A percentile compares a stretch with the other conserved stretches of the same genome.
Conservation (phyloP, 2,329 filamentous ascomycete genomes). For the Basipetospora chlamydospora region DNA sequence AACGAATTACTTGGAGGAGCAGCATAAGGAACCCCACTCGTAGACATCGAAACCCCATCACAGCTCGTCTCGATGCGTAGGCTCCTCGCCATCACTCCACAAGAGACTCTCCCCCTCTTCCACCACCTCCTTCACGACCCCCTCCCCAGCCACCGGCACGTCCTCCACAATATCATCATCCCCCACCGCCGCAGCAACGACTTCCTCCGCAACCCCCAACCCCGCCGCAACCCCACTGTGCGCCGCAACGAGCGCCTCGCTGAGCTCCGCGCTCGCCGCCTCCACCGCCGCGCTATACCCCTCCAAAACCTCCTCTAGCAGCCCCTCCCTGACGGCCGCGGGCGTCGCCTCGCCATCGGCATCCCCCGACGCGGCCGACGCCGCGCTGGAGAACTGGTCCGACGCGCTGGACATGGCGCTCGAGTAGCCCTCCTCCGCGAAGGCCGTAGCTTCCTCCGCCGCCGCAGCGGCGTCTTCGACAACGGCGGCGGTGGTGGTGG, state of each 20-base stretch:
- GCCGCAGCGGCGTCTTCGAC: conserved; percentile 8
- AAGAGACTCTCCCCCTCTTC: not conserved
- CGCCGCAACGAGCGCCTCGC: conserved; percentile 3
- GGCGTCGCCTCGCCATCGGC: not conserved
- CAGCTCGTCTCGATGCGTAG: not conserved
- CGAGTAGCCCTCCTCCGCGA: conserved; percentile 9
- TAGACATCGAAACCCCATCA: no score
- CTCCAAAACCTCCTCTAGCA: not conserved
- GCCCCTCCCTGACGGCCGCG: not conserved
- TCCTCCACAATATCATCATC: not conserved
- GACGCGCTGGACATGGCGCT: conserved; percentile 9
- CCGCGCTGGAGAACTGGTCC: not conserved
- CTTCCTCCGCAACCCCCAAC: conserved; percentile 7
- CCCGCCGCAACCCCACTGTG: not conserved
- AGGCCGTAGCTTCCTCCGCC: conserved; percentile 7
- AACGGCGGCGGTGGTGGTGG: conserved; percentile 8
- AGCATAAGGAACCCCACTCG: no score
- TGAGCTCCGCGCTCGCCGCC: conserved; percentile 8
- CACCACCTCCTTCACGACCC: not conserved
- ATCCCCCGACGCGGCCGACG: not conserved
- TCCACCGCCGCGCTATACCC: conserved; percentile 9
- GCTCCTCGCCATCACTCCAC: not conserved
- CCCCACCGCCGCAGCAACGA: not conserved
- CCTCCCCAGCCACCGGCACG: conserved; percentile 7
- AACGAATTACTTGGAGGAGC: no score